These are phyloP conservation scores for Boletellus ananiceps DNA, from an alignment of 768 basidiomycete genomes.

Conservation along the genomic window DNA sequence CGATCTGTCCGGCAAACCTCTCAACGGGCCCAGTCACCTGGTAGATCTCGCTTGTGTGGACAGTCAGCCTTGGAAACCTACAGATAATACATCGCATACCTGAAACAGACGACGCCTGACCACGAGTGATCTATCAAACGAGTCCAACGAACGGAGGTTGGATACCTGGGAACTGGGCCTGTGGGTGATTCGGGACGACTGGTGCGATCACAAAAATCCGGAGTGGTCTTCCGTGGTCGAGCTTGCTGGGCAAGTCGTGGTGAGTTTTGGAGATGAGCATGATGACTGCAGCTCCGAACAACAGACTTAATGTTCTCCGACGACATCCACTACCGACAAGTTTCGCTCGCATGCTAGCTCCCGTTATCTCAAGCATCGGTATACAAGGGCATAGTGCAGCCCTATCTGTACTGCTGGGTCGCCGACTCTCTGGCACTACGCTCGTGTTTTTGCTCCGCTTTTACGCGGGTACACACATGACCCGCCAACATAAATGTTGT, in stretches of 20 bases:
- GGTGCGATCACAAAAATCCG: slow-evolving; percentile 84
- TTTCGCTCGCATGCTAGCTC: too few relatives aligned
- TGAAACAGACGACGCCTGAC: slow-evolving; percentile 77
- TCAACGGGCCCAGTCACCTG: slow-evolving; percentile 98
- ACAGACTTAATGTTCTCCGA: too few relatives aligned
- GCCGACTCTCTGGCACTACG: too few relatives aligned
- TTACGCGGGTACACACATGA: too few relatives aligned
- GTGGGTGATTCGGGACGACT: slow-evolving; percentile 72
- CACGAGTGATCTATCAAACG: background rate
- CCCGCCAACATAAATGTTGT: too few relatives aligned
- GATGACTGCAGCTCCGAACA: slow-evolving; percentile 5
- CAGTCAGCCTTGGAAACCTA: background rate
- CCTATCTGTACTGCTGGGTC: too few relatives aligned
- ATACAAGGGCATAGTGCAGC: too few relatives aligned
- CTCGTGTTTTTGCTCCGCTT: too few relatives aligned
- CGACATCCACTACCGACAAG: too few relatives aligned
- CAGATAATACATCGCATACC: slow-evolving; percentile 36
- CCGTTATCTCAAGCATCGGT: too few relatives aligned
- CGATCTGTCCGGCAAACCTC: slow-evolving; percentile 83
- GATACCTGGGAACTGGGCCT: slow-evolving; percentile 85
- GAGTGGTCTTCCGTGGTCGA: slow-evolving; percentile 61
- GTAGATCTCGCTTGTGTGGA: slow-evolving; percentile 77
- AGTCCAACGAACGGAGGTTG: background rate
- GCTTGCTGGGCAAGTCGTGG: slow-evolving; percentile 70
- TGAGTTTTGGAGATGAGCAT: slow-evolving; percentile 84